phyloP scores from a whole-genome alignment of 192 early-diverging fungal genomes.

The Dissophora ornata region DNA sequence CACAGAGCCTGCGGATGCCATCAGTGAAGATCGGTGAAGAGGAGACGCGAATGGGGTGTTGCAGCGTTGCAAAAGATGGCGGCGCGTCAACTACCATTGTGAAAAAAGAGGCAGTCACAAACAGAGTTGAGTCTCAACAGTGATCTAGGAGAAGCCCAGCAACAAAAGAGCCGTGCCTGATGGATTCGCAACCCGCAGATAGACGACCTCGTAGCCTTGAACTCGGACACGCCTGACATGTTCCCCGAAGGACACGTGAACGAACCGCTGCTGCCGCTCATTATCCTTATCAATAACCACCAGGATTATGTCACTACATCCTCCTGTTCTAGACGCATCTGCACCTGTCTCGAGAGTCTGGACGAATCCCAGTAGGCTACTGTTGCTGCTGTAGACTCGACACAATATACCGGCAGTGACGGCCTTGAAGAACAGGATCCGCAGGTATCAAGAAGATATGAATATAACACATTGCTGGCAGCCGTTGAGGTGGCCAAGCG shows the following conservation, averaged over 20 bases:
- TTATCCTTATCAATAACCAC: constrained; percentile 62
- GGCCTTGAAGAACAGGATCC: background rate
- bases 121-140: too few species aligned
- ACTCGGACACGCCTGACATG: constrained; percentile 57
- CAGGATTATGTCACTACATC: constrained; percentile 65
- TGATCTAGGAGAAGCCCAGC: too few species aligned
- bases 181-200: constrained; percentile 47
- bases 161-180: constrained; percentile 32
- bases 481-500: constrained; percentile 35
- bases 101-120: too few species aligned
- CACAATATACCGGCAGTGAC: background rate
- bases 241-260: constrained; percentile 64
- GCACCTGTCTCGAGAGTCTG: too few species aligned
- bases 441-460: constrained; percentile 23
- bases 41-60: too few species aligned
- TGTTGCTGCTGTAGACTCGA: background rate
- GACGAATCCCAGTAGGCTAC: constrained; percentile 29
- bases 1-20: too few species aligned
- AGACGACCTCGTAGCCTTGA: constrained; percentile 51
- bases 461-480: constrained; percentile 27
- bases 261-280: too few species aligned
- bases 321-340: constrained; percentile 64
- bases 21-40: too few species aligned
- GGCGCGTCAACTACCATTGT: too few species aligned
- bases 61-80: too few species aligned